phyloP scores from a whole-genome alignment of 495 filamentous ascomycete species.

The Pyronema omphalodes region DNA sequence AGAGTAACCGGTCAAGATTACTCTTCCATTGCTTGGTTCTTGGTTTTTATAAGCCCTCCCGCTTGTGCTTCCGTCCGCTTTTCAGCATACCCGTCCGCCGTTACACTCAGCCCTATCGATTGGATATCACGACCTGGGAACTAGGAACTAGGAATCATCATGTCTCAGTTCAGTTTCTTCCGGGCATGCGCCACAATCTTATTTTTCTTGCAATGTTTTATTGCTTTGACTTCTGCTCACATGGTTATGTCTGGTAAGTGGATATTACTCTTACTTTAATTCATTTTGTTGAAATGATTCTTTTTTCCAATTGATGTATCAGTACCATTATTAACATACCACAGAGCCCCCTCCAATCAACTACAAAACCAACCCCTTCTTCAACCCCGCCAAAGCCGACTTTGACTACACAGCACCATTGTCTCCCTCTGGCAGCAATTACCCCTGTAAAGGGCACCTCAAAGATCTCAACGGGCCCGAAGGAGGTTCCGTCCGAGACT shows the following conservation, averaged over 20 bases:
- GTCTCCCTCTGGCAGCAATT: slow-evolving; percentile 30
- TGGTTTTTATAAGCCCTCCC: slow-evolving; percentile 1
- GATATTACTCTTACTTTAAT: background rate
- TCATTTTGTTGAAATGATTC: background rate
- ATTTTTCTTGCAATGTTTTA: background rate
- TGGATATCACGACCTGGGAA: background rate
- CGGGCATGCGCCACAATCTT: background rate
- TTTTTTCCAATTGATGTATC: background rate
- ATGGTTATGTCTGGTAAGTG: slow-evolving; percentile 17
- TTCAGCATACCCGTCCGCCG: background rate
- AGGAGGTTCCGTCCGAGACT: slow-evolving; percentile 28
- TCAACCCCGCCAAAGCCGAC: slow-evolving; percentile 24
- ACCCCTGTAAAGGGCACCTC: slow-evolving; percentile 36
- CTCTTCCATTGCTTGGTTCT: background rate
- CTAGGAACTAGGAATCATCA: background rate
- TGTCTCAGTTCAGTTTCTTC: slow-evolving; percentile 1
- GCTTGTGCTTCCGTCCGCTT: background rate
- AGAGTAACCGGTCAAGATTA: background rate
- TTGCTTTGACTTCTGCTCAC: slow-evolving; percentile 11
- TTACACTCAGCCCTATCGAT: slow-evolving; percentile 2
- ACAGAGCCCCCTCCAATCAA: slow-evolving; percentile 22
- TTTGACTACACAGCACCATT: slow-evolving; percentile 38
- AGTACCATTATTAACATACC: background rate
- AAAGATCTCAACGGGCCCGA: slow-evolving; percentile 28
- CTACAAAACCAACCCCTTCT: slow-evolving; percentile 19